Conservation (phyloP, 495 filamentous ascomycete genomes). For the Penicillium malachiteum region DNA sequence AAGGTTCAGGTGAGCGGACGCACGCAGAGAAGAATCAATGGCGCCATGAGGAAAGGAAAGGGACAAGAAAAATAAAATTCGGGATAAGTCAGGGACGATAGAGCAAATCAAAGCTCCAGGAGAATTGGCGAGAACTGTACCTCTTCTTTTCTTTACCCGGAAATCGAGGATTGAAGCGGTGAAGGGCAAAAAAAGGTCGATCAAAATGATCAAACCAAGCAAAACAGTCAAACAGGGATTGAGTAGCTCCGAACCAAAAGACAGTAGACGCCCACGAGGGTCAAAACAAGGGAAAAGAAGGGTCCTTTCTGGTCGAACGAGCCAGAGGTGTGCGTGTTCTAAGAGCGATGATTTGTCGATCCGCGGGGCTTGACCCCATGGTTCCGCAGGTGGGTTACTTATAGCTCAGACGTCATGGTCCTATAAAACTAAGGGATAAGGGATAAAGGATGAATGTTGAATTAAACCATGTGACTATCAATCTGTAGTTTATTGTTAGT, state of each 20-base stretch:
- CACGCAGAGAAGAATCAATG: conserved; percentile 1
- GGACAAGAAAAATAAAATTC: background rate
- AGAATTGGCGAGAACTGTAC: background rate
- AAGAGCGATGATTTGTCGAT: conserved; percentile 29
- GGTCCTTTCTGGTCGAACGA: conserved; percentile 6
- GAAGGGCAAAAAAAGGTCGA: background rate
- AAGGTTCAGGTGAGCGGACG: conserved; percentile 1
- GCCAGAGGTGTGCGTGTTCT: conserved; percentile 18
- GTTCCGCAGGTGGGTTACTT: background rate
- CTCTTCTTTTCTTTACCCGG: background rate
- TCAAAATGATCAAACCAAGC: too few relatives aligned
- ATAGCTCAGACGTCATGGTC: background rate
- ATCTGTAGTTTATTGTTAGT: too few relatives aligned
- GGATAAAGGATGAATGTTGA: too few relatives aligned
- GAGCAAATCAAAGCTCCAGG: background rate
- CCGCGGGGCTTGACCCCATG: conserved; percentile 14
- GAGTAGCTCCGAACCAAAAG: background rate
- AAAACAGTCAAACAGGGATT: too few relatives aligned
- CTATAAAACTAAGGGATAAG: too few relatives aligned
- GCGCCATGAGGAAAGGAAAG: conserved; percentile 1
- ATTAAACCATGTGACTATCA: too few relatives aligned
- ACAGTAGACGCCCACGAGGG: background rate
- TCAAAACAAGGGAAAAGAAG: background rate
- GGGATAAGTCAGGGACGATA: too few relatives aligned
- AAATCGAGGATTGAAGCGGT: background rate